Evolutionary conservation across 306 rosid genomes (phyloP), one percentile per base, ranked within the genome.

Genomic region (Vachellia pachyceras): DNA sequence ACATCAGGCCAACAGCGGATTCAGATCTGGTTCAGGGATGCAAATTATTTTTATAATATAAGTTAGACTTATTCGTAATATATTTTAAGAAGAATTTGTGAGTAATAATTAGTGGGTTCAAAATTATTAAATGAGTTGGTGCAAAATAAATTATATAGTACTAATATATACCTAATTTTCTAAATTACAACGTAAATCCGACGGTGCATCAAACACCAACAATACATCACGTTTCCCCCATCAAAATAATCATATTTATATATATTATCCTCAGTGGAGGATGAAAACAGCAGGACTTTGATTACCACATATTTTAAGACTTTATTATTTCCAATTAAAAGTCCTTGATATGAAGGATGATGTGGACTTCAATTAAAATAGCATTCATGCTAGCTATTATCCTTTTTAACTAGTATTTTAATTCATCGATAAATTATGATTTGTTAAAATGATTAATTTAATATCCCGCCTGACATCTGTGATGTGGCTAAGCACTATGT

Each of bases 331-430:
- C 68, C 73, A 50, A 25, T 57, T 66, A 15, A 57, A 67, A 73
- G 82, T 77, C 82, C 64, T 54, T 29, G 76, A 45, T 64, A 73
- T 46, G 63, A 12, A 10, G 25, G 46, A 66, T 36, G 83, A 84
- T 49, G 61, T 69, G 63, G 83, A 84, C 86, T 52, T 33, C n/a
- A n/a, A 77, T 29, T 5, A 1, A 6, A 3, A 50, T 22, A 57
- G 22, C 35, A 20, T 20, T 8, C 64, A 3, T 11, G 22, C 11
- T 14, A 29, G 33, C 11, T 14, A n/a, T 72, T 83, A 58, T n/a
- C 7, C 39, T 14, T 72, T 77, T 77, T 46, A 70, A 60, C 17
- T 20, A 1, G 18, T 33, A 55, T 11, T 67, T 49, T 73, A 49
- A 63, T 47, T 47, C 39, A 39, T 64, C 13, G 67, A 37, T 22